Conservation (phyloP, 148 eudicot genomes). For the Suaeda aralocaspica region DNA sequence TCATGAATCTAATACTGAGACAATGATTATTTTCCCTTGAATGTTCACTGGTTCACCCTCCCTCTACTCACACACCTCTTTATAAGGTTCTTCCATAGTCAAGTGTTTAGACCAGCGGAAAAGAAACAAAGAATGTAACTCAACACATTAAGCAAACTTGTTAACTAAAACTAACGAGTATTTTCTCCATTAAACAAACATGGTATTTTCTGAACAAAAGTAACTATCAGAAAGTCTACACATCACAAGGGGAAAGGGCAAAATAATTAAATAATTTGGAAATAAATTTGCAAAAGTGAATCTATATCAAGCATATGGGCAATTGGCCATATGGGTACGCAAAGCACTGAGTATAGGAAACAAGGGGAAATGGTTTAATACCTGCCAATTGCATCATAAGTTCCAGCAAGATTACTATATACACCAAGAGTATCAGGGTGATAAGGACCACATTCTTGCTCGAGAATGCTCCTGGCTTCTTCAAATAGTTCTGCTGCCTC, state of each 20-base stretch:
- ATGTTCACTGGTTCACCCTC: background rate
- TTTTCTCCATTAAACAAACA: background rate
- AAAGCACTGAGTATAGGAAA: background rate
- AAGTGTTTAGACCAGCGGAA: background rate
- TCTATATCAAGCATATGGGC: no score
- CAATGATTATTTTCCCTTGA: no score
- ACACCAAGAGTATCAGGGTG: slow-evolving; percentile 96
- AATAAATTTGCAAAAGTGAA: background rate
- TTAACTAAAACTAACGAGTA: background rate
- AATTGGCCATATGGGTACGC: background rate
- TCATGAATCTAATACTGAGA: background rate
- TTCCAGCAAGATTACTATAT: slow-evolving; percentile 95
- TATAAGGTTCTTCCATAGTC: background rate
- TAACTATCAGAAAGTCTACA: background rate
- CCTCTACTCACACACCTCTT: no score
- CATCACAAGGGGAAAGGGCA: background rate
- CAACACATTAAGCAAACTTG: background rate
- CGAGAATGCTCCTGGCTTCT: slow-evolving; percentile 77
- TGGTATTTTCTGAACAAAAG: background rate
- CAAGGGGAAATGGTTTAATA: slow-evolving; percentile 21
- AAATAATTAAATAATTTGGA: background rate
- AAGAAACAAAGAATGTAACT: background rate
- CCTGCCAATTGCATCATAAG: slow-evolving; percentile 99
- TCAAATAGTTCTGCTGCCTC: slow-evolving; percentile 85
- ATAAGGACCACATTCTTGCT: slow-evolving; percentile 88